Evolutionary conservation across 768 basidiomycete genomes (phyloP), one percentile per base, ranked within the genome.

Genomic region (Cystobasidium ongulense): DNA sequence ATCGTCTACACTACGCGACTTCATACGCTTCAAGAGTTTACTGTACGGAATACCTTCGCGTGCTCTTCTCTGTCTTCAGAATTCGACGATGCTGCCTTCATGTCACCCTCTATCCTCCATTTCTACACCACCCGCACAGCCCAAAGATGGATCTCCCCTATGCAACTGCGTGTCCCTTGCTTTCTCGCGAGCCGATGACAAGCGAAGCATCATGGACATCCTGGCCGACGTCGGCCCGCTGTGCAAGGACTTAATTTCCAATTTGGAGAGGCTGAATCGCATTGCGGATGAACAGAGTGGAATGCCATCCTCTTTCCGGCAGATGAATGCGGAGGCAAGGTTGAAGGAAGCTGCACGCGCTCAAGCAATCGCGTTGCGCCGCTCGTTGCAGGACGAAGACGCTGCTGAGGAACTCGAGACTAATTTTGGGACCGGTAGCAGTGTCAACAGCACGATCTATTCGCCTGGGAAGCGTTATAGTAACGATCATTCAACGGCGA

Each of bases 11-110:
- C n/a, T 50, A 23, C 86, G 90, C 43, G 86, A 85, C 1, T 81
- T 92, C 53, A 92, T 93, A 81, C 83, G 85, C 0, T 83, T 85
- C 1, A 81, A 88, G 43, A 92, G 93, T 3, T 17, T 7, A 21
- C 46, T 50, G 15, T 59, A 59, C 29, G 27, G 25, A 7, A 35
- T 59, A 35, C 57, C 57, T 4, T 5, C 33, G 25, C 11, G 17
- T 13, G 57, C 33, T 5, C 57, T 59, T 21, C 21, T 35, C 29
- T 2, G 25, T 17, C 4, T 59, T 1, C 57, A 59, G 33, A 59
- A 27, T 3, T 35, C 21, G 4, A 29, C 27, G 29, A 4, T 59
- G 57, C 57, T 27, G 33, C 29, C 57, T 13, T 29, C 57, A 27
- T 35, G 29, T 21, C 21, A 31, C 5, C 29, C 29, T 59, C 25